Evolutionary conservation across 495 filamentous ascomycete genomes (phyloP).

Genomic region (Penicillium dipodomyicola): DNA sequence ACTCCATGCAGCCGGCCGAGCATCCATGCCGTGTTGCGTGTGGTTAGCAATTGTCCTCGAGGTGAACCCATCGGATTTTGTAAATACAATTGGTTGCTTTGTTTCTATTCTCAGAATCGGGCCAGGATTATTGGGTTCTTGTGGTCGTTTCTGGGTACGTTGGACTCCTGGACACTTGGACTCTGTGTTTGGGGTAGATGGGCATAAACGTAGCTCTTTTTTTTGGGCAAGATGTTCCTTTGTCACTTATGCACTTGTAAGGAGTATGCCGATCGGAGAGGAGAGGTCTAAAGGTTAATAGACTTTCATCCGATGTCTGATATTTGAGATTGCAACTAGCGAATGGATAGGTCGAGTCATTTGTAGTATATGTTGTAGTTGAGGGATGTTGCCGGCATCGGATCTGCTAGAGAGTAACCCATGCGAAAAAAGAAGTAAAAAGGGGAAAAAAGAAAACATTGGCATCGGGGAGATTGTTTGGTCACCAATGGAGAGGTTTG

Average conservation of each 20-base stretch:
- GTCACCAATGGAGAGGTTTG: background rate
- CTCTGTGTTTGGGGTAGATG: background rate
- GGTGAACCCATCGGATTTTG: background rate
- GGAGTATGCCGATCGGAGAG: background rate
- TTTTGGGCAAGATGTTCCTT: background rate
- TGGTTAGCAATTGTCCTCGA: slow-evolving; percentile 1
- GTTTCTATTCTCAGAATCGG: slow-evolving; percentile 8
- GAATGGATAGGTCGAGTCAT: background rate
- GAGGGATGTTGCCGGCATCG: background rate
- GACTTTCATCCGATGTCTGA: background rate
- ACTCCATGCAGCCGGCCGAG: slow-evolving; percentile 26
- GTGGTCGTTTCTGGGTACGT: background rate
- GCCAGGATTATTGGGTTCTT: background rate
- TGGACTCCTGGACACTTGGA: background rate
- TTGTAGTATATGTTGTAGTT: background rate
- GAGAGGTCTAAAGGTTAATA: background rate
- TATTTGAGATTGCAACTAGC: slow-evolving; percentile 5
- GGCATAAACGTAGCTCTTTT: background rate
- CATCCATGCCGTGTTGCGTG: slow-evolving; percentile 18
- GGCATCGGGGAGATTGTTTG: background rate
- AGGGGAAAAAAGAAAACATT: background rate
- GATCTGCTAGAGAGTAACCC: background rate
- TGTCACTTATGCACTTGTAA: background rate
- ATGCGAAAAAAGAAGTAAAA: background rate
- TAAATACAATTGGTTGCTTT: background rate